phyloP scores from a whole-genome alignment of 2,329 filamentous ascomycete species.

The Aspergillus cejpii region DNA sequence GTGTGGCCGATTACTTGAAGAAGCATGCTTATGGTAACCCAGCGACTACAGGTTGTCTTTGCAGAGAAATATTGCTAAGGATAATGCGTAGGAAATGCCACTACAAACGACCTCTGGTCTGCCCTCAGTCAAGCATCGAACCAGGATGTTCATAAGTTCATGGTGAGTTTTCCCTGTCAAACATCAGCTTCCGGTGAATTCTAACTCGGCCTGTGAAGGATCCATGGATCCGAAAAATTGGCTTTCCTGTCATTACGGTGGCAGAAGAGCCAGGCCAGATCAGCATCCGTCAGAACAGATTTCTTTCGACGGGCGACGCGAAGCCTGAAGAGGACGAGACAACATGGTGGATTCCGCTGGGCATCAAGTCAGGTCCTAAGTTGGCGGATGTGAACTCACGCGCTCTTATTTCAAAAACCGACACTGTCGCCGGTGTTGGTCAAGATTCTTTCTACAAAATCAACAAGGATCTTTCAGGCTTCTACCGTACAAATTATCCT shows the following conservation, averaged over 20 bases:
- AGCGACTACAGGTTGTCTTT: not conserved
- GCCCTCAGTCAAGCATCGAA: conserved; percentile 82
- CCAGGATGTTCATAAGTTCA: conserved; percentile 76
- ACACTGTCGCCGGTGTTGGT: conserved; percentile 59
- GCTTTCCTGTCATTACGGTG: conserved; percentile 83
- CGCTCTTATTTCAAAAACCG: conserved; percentile 67
- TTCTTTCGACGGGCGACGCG: conserved; percentile 85
- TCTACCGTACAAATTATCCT: conserved; percentile 90
- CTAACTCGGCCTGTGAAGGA: conserved; percentile 39
- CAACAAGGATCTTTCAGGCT: conserved; percentile 82
- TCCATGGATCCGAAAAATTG: conserved; percentile 91
- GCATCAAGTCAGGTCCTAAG: conserved; percentile 67
- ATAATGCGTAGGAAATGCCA: conserved; percentile 57
- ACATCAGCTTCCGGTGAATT: not conserved
- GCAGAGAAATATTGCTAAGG: conserved; percentile 4
- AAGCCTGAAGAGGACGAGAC: conserved; percentile 87
- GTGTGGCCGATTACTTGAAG: conserved; percentile 84
- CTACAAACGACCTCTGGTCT: conserved; percentile 83
- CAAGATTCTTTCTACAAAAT: conserved; percentile 87
- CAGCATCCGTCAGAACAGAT: conserved; percentile 75
- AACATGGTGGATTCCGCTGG: conserved; percentile 91
- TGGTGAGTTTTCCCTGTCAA: conserved; percentile 47
- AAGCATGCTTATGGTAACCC: conserved; percentile 68
- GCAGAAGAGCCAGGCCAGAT: conserved; percentile 78
- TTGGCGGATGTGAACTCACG: conserved; percentile 56